Conservation (phyloP, 768 basidiomycete genomes). For the Aureoboletus auriporus region DNA sequence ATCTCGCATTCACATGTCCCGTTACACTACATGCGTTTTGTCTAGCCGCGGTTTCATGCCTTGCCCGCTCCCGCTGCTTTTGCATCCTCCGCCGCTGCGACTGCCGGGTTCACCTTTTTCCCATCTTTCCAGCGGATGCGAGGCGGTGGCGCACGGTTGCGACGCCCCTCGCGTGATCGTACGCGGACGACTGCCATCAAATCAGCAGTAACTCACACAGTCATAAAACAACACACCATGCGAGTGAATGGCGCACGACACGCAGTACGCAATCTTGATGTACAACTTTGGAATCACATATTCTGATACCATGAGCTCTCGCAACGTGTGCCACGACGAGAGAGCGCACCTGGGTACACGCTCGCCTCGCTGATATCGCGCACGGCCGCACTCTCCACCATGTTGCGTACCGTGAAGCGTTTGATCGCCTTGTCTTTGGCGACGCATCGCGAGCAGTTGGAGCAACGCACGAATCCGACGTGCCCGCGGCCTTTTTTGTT, state of each 20-base stretch:
- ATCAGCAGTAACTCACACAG: background rate
- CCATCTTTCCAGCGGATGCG: conserved; percentile 94
- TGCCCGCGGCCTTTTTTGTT: conserved; percentile 99
- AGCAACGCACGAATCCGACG: conserved; percentile 92
- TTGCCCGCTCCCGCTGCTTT: conserved; percentile 56
- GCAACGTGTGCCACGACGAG: background rate
- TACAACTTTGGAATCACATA: conserved; percentile 96
- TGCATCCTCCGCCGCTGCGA: conserved; percentile 87
- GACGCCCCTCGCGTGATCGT: conserved; percentile 89
- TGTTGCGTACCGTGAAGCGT: conserved; percentile 98
- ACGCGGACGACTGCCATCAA: conserved; percentile 86
- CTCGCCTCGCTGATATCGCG: conserved; percentile 96
- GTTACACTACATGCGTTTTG: background rate
- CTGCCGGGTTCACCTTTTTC: conserved; percentile 95
- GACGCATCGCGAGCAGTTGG: conserved; percentile 98
- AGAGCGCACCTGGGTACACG: conserved; percentile 77
- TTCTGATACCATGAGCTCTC: conserved; percentile 45
- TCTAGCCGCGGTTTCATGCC: conserved; percentile 34
- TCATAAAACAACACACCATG: conserved; percentile 54
- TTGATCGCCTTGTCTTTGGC: conserved; percentile 99
- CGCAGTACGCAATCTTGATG: conserved; percentile 98
- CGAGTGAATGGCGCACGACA: conserved; percentile 98
- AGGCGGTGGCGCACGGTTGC: conserved; percentile 97
- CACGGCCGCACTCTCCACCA: conserved; percentile 98
- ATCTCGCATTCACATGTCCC: too few relatives aligned